Percentiles rank a stretch among this genome's conserved stretches.
phyloP scores from a whole-genome alignment of 805 yeast genomes.

The Candida silvicultrix region DNA sequence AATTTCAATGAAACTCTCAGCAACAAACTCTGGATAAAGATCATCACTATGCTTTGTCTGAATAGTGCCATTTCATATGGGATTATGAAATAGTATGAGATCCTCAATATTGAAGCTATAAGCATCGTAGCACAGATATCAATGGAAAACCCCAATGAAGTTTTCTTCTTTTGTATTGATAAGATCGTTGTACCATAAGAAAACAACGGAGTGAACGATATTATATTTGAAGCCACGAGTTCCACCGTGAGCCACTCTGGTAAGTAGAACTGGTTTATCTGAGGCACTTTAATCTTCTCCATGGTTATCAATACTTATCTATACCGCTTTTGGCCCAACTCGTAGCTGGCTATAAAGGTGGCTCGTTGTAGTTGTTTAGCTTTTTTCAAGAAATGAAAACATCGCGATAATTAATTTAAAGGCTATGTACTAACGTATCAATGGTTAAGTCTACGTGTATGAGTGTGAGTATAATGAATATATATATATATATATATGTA shows the following conservation, averaged over 20 bases:
- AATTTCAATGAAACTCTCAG: conserved; percentile 56
- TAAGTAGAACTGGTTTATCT: conserved; percentile 36
- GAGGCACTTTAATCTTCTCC: conserved; percentile 20
- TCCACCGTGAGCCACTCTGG: conserved; percentile 50
- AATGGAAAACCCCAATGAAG: conserved; percentile 78
- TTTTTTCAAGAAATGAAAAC: no score
- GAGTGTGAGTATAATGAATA: no score
- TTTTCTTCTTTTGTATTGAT: conserved; percentile 54
- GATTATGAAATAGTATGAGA: conserved; percentile 68
- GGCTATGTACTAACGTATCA: no score
- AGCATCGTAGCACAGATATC: conserved; percentile 93
- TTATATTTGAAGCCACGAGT: conserved; percentile 53
- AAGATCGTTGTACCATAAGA: conserved; percentile 83
- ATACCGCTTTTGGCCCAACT: no score
- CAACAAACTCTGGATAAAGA: conserved; percentile 65
- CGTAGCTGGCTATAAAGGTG: no score
- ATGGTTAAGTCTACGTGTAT: no score
- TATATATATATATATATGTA: no score
- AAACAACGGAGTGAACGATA: conserved; percentile 77
- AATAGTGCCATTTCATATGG: conserved; percentile 79
- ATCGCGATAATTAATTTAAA: no score
- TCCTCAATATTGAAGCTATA: conserved; percentile 64
- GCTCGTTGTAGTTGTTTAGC: no score
- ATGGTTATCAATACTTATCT: conserved; percentile 1
- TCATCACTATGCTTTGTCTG: conserved; percentile 79